Conservation (phyloP, 116 monocot species). For the Thalassia testudinum region DNA sequence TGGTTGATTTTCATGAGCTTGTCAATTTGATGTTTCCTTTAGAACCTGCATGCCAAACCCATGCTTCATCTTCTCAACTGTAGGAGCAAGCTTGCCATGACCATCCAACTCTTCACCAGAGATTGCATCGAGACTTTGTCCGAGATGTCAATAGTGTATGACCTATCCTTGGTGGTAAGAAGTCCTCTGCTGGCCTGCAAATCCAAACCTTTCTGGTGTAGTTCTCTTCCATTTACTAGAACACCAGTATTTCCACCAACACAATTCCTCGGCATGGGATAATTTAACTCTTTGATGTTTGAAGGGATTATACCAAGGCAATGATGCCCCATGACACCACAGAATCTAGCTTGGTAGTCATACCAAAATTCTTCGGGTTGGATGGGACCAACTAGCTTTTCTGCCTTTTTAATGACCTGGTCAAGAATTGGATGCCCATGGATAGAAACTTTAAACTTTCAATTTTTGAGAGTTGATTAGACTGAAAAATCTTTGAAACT, state of each 20-base stretch:
- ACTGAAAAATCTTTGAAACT: slow-evolving; percentile 18
- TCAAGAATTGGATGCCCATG: slow-evolving; percentile 47
- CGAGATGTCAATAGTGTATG: slow-evolving; percentile 48
- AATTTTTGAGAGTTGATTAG: no score
- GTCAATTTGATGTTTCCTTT: no score
- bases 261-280: slow-evolving; percentile 50
- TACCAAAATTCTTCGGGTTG: slow-evolving; percentile 74
- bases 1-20: background rate
- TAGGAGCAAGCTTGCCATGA: slow-evolving; percentile 74
- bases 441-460: slow-evolving; percentile 39
- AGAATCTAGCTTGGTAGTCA: slow-evolving; percentile 74
- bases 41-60: slow-evolving; percentile 47
- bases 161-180: slow-evolving; percentile 14
- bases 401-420: slow-evolving; percentile 57
- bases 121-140: slow-evolving; percentile 48
- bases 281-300: slow-evolving; percentile 62
- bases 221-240: slow-evolving; percentile 61
- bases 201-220: slow-evolving; percentile 50
- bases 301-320: slow-evolving; percentile 79
- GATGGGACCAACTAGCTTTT: slow-evolving; percentile 55
- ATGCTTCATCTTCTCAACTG: slow-evolving; percentile 47
- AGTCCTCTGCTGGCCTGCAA: slow-evolving; percentile 47
- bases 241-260: slow-evolving; percentile 49
- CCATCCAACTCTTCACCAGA: slow-evolving; percentile 57
- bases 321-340: slow-evolving; percentile 50